Base-by-base conservation (phyloP, 2,329 filamentous ascomycete species). In the Xylaria hypoxylon region DNA sequence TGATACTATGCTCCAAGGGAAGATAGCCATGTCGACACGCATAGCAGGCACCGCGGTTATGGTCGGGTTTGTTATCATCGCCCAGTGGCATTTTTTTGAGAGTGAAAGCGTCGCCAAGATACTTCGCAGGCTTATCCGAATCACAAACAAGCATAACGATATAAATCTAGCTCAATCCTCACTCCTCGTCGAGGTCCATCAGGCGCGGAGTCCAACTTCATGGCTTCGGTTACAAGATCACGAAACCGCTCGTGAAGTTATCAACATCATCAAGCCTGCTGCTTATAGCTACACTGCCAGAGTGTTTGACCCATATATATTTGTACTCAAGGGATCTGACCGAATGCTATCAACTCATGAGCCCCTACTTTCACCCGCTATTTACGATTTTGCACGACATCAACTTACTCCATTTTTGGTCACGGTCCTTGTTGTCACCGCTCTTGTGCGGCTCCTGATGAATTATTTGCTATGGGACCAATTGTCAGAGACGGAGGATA, bases 221-320 rank as follows among this genome's bases (percentile, higher is more conserved):
- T 95, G 92, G 92, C 82, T 94, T 56, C 86, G 87, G 28, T 83
- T 93, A 62, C 92, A 94, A 76, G 92, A 94, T 71, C 91, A 93
- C 72, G 90, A 92, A 73, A 93, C 91, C 1, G 92, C 91, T 2
- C 86, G 86, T 42, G 92, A 94, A 74, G 86, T 94, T 17, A 92
- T 94, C 75, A 85, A 87, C n/a, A 86, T 92, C 35, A 86, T 94
- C 72, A 93, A 92, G 70, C 92, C 92, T 6, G 82, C 85, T 61
- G 86, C 89, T 1, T 85, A 92, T 73, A 91, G 88, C 76, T 92
- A 93, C 75, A 82, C 92, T 19, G 91, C 92, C 24, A 86, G 86
- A 50, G 90, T 94, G 1, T 92, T 91, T 74, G 89, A 94, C 45
- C 92, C 92, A 1, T 79, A 93, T 3, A 85, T 93, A 2, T 90